Base-by-base conservation (phyloP, 805 yeast genomes). In the Clavispora carvajalis region DNA sequence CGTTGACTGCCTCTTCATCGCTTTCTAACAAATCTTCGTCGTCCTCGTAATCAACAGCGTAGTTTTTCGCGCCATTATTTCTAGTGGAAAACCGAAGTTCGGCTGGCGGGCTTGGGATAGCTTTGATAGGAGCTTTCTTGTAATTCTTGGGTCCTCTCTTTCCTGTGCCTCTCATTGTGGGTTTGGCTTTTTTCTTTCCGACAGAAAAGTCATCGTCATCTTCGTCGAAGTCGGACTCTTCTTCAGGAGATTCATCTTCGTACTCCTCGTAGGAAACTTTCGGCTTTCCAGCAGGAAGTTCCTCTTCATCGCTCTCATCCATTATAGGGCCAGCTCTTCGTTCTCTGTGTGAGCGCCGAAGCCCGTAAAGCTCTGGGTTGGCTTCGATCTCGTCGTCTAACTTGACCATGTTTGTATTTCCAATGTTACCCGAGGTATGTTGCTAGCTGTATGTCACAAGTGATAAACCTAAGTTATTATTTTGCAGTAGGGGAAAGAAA, bases 321-420 rank as follows among this genome's bases (percentile, higher is more conserved):
- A 59, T 60, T 1, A 65, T 49, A 13, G 62, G 41, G 6, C 62
- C 54, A 10, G 48, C 62, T 15, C 67, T 65, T 44, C 80, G 69
- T 8, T 82, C 78, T 53, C 93, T 69, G 33, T 80, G 79, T 4
- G 90, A 82, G 49, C 95, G 73, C 62, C 95, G 76, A 40, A 85
- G 68, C 1, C 95, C 95, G 52, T 85, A 85, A n/a, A 85, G 68
- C 55, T 84, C 95, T 1, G 95, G 95, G 57, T 85, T 80, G 37
- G 51, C 51, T 37, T 50, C 54, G 36, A 50, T 39, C 34, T 50
- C 54, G 25, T 48, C 51, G 24, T 29, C 46, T 25, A 48, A 36
- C 31, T 37, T 46, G 10, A 21, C 49, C 54, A 50, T 49, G 22
- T n/a, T 30, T n/a, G 11, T 4, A 5, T 1, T 31, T 31, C 9